Evolutionary conservation across 768 basidiomycete species (phyloP), one percentile per base, ranked within the genome.

Genomic region (Pleurotus tuoliensis): DNA sequence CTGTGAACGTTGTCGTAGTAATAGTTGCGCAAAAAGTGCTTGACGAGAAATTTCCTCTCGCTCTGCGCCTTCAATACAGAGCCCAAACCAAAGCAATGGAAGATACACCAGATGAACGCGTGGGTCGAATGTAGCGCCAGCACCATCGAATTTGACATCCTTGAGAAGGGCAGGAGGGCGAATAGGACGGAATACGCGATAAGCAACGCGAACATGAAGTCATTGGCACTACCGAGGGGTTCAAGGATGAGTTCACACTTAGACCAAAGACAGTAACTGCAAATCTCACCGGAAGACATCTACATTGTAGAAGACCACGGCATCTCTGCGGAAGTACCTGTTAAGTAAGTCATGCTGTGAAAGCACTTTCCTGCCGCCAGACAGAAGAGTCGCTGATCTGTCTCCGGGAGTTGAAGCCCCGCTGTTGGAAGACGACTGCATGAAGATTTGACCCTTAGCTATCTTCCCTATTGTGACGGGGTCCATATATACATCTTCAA

Each of bases 1-100:
- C 80, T 82, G 55, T 90, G 86, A 57, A 83, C 77, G 46, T 77
- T 75, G 11, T 86, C 81, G 69, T 98, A 98, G 63, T 93, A 86
- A 66, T 98, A 99, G 65, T 98, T 86, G 76, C 96, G 94, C 63
- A 97, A 72, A 67, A 90, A 98, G 69, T 99, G 97, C 61, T 93
- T 75, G 24, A 98, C 97, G 39, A 98, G 73, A 75, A 89, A 97
- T 69, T 94, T 95, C 68, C 73, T 82, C 68, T 86, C 79, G 62
- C 90, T 88, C 71, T 99, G 97, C 1, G 87, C 90, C 18, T 83
- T 83, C 40, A 99, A 78, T 15, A 96, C 76, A 39, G 88, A 70
- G 0, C 97, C 97, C 13, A 98, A 80, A 1, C 90, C 94, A 60
- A 95, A 82, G 30, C 87, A 89, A 69, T 98, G 93, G 73, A 97